These are phyloP conservation scores for Dioszegia hungarica DNA, from an alignment of 768 basidiomycete genomes.

Conservation along the genomic window DNA sequence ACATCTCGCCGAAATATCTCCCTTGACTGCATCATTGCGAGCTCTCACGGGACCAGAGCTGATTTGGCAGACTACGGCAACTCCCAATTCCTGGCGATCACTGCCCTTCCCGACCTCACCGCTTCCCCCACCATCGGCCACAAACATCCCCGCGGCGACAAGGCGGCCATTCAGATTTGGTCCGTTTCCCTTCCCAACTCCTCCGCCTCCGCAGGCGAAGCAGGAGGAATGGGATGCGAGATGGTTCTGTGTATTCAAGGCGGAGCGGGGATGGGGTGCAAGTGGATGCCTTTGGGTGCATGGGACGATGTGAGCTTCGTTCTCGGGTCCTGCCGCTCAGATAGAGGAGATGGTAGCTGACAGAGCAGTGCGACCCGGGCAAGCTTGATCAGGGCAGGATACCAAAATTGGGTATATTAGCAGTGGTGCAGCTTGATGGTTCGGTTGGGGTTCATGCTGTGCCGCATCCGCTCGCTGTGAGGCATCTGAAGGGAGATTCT, in stretches of 20 bases:
- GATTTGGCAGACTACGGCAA: slow-evolving; percentile 44
- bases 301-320: slow-evolving; percentile 58
- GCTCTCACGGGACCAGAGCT: no score
- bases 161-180: slow-evolving; percentile 86
- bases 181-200: slow-evolving; percentile 50
- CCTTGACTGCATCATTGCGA: neutral
- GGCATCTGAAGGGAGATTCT: neutral
- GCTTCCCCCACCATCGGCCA: slow-evolving; percentile 66
- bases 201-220: slow-evolving; percentile 33
- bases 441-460: slow-evolving; percentile 71
- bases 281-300: slow-evolving; percentile 89
- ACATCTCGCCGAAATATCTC: neutral
- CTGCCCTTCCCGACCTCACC: slow-evolving; percentile 62
- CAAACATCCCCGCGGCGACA: slow-evolving; percentile 52
- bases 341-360: neutral
- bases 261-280: slow-evolving; percentile 72
- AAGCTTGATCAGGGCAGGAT: neutral
- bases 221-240: slow-evolving; percentile 65
- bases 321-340: neutral
- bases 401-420: slow-evolving; percentile 73
- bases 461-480: slow-evolving; percentile 66
- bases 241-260: slow-evolving; percentile 78
- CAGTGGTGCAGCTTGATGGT: slow-evolving; percentile 82
- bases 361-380: slow-evolving; percentile 5
- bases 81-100: slow-evolving; percentile 79